Conservation (phyloP, 345 rosid species). For the Punica granatum region DNA sequence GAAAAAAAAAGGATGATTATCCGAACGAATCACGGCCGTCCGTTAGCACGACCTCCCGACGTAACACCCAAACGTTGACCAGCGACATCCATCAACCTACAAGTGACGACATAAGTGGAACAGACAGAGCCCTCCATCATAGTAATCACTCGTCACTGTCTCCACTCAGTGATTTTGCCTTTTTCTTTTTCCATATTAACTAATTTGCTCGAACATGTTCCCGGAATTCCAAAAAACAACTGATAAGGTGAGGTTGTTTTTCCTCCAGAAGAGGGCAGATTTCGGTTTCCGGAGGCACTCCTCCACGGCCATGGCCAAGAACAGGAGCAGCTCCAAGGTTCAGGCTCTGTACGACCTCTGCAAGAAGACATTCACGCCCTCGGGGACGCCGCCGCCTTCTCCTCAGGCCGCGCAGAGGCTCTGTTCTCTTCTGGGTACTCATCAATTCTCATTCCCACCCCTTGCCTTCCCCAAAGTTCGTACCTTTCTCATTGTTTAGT, state of each 20-base stretch:
- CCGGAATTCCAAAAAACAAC: conserved; percentile 37
- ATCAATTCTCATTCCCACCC: neutral
- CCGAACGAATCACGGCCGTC: conserved; percentile 4
- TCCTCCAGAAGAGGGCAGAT: conserved; percentile 15
- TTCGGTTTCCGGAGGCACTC: conserved; percentile 20
- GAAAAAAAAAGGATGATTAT: neutral
- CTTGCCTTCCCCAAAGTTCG: neutral
- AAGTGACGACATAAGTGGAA: neutral
- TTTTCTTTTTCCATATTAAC: too few species aligned
- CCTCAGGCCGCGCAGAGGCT: conserved; percentile 37
- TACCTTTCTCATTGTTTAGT: neutral
- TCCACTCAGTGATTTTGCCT: too few species aligned
- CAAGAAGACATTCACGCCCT: conserved; percentile 43
- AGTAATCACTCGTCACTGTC: neutral
- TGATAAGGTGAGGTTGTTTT: conserved; percentile 29
- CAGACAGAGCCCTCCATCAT: neutral
- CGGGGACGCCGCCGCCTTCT: conserved; percentile 39
- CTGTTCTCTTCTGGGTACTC: conserved; percentile 69
- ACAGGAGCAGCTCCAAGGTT: conserved; percentile 29
- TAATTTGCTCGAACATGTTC: conserved; percentile 24
- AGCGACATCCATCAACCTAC: neutral
- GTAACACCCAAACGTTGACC: neutral
- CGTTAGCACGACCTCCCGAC: neutral
- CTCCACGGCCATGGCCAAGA: conserved; percentile 28
- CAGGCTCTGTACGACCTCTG: conserved; percentile 69